Conservation (phyloP, 1,284 basidiomycete species). For the Puccinia brachypodii region DNA sequence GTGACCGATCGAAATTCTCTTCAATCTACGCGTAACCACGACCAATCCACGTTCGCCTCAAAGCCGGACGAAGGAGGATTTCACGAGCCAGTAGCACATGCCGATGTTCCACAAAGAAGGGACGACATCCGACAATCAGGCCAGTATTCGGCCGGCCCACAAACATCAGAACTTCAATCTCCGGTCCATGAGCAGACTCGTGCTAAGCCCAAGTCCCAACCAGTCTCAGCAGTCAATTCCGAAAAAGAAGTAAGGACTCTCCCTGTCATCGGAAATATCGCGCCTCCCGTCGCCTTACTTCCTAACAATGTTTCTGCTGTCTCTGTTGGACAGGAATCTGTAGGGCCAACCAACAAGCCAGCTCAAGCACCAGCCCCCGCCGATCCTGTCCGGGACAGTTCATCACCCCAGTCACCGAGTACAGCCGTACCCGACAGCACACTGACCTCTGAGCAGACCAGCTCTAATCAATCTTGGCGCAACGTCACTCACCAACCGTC, state of each 20-base stretch:
- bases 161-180: background rate
- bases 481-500: slow-evolving; percentile 16
- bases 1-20: background rate
- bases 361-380: background rate
- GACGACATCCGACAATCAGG: slow-evolving; percentile 27
- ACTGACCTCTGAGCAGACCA: background rate
- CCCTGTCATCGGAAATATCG: background rate
- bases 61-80: background rate
- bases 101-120: background rate
- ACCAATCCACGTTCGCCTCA: background rate
- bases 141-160: slow-evolving; percentile 1
- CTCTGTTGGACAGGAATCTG: slow-evolving; percentile 1
- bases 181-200: background rate
- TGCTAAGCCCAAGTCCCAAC: slow-evolving; percentile 3
- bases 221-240: slow-evolving; percentile 1
- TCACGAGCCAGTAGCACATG: background rate
- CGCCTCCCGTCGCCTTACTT: background rate
- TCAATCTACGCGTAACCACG: background rate
- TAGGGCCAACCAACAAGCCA: background rate
- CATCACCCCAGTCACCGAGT: background rate
- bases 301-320: background rate
- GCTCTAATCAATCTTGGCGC: slow-evolving; percentile 19
- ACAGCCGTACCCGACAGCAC: background rate
- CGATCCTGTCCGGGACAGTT: background rate
- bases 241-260: background rate